Conservation (phyloP, 495 filamentous ascomycete genomes). For the Penicillium bialowiezense region DNA sequence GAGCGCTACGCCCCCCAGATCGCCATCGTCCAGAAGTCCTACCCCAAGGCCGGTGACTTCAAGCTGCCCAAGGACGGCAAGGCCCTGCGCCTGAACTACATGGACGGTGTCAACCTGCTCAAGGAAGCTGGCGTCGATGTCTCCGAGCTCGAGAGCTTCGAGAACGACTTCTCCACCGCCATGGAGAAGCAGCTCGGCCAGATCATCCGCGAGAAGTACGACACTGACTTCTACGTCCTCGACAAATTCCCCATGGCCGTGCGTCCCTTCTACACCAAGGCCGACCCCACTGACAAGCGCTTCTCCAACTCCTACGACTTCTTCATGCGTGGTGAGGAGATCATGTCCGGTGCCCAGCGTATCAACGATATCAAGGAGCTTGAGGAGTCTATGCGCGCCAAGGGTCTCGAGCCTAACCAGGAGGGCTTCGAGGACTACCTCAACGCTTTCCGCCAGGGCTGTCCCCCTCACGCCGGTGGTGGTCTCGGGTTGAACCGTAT, state of each 20-base stretch:
- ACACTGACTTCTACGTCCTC: constrained; percentile 87
- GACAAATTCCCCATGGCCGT: constrained; percentile 87
- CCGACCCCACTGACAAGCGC: constrained; percentile 61
- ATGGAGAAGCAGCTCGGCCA: constrained; percentile 88
- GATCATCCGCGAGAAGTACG: constrained; percentile 79
- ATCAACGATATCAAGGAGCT: constrained; percentile 72
- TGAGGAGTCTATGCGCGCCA: constrained; percentile 61
- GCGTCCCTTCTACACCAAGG: constrained; percentile 88
- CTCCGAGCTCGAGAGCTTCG: constrained; percentile 74
- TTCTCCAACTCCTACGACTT: constrained; percentile 88
- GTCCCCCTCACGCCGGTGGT: constrained; percentile 79
- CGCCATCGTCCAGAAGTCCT: constrained; percentile 60
- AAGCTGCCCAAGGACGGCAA: constrained; percentile 63
- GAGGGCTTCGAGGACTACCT: constrained; percentile 83
- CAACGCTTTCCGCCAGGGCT: constrained; percentile 74
- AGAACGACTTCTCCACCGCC: constrained; percentile 62
- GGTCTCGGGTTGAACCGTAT: constrained; percentile 86
- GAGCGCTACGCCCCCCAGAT: constrained; percentile 65
- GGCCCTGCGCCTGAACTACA: constrained; percentile 78
- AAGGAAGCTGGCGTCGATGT: constrained; percentile 76
- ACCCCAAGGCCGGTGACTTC: constrained; percentile 56
- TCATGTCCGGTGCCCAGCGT: constrained; percentile 84
- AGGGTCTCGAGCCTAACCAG: constrained; percentile 70
- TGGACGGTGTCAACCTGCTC: constrained; percentile 78
- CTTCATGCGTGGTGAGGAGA: constrained; percentile 91